phyloP scores from a whole-genome alignment of 2,329 filamentous ascomycete genomes.

The Phialophora chinensis region DNA sequence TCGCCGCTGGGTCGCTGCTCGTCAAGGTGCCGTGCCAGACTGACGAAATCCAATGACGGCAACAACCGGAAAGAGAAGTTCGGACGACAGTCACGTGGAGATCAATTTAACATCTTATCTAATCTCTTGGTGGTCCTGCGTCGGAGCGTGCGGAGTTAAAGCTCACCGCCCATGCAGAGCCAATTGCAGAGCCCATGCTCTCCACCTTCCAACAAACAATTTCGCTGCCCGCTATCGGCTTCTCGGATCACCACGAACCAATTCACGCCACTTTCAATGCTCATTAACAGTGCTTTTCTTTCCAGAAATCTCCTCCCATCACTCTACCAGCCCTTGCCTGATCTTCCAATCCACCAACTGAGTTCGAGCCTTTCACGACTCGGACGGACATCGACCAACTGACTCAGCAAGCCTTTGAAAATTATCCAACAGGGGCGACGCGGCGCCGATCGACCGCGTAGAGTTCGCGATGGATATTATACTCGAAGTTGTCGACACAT shows the following conservation, averaged over 20 bases:
- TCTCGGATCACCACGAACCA: slow-evolving; percentile 16
- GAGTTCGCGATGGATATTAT: slow-evolving; percentile 80
- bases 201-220: slow-evolving; percentile 21
- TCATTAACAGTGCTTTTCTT: not conserved
- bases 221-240: slow-evolving; percentile 17
- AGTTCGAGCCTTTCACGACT: not conserved
- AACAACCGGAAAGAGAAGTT: not conserved
- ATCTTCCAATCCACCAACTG: not conserved
- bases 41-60: slow-evolving; percentile 1
- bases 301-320: not conserved
- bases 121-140: not conserved
- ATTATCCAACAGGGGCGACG: not conserved
- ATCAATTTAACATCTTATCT: not conserved
- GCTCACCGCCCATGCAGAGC: slow-evolving; percentile 5
- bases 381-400: not conserved
- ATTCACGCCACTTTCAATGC: slow-evolving; percentile 20
- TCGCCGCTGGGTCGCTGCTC: not conserved
- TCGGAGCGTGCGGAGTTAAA: not conserved
- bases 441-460: not conserved
- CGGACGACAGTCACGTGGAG: not conserved
- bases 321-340: not conserved
- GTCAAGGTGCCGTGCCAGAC: not conserved
- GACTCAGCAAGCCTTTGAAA: not conserved
- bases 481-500: slow-evolving; percentile 83
- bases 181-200: slow-evolving; percentile 3